Evolutionary conservation across 371 early-diverging fungal genomes (phyloP).

Genomic region (Saksenaea oblongispora): DNA sequence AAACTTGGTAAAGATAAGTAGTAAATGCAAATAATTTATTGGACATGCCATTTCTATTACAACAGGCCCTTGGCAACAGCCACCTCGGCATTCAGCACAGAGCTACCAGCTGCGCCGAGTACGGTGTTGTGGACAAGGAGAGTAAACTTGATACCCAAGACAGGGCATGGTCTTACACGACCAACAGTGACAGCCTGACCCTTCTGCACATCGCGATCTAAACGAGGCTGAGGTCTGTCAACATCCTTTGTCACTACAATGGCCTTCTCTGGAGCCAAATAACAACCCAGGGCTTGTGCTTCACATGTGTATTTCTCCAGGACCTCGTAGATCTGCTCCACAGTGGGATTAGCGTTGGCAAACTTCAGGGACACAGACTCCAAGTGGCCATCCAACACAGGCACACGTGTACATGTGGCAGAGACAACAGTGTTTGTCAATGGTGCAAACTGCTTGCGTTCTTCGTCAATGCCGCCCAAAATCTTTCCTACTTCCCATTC

Average conservation of each 20-base stretch:
- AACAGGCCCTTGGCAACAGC: conserved; percentile 79
- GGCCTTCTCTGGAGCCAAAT: conserved; percentile 79
- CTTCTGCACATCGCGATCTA: conserved; percentile 83
- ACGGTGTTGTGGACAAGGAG: conserved; percentile 94
- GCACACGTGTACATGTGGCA: conserved; percentile 96
- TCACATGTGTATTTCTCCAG: conserved; percentile 75
- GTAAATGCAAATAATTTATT: background rate
- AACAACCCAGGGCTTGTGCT: conserved; percentile 72
- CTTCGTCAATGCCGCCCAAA: conserved; percentile 67
- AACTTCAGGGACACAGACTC: conserved; percentile 89
- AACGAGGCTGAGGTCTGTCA: conserved; percentile 94
- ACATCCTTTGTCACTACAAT: conserved; percentile 72
- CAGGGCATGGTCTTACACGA: conserved; percentile 79
- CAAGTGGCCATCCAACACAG: conserved; percentile 95
- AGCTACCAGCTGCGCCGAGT: conserved; percentile 95
- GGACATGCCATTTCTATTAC: conserved; percentile 13
- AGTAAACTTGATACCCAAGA: conserved; percentile 89
- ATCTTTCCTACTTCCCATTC: conserved; percentile 94
- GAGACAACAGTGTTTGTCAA: conserved; percentile 68
- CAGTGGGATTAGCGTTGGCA: conserved; percentile 61
- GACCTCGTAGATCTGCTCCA: conserved; percentile 71
- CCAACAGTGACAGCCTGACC: conserved; percentile 93
- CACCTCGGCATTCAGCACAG: conserved; percentile 94
- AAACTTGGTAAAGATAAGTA: no score
- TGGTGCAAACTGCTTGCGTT: conserved; percentile 51